Conservation (phyloP, 164 flowering plant genomes). For the Sedum album region DNA sequence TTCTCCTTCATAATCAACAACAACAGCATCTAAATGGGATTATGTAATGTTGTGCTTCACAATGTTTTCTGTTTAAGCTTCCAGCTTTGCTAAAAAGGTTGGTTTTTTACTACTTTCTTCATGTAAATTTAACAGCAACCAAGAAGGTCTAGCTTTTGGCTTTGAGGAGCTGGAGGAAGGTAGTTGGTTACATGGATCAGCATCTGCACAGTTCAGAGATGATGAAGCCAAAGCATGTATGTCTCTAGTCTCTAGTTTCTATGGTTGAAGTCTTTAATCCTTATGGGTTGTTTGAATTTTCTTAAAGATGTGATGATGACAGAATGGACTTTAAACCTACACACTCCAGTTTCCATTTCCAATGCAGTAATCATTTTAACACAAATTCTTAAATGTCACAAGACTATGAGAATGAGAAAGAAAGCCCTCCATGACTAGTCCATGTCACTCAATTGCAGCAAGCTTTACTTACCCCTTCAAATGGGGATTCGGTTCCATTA, state of each 20-base stretch:
- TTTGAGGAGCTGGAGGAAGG: slow-evolving; percentile 95
- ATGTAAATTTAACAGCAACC: slow-evolving; percentile 35
- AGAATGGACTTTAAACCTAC: not conserved
- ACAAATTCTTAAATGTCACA: slow-evolving; percentile 49
- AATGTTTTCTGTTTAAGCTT: not conserved
- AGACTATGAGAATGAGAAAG: slow-evolving; percentile 42
- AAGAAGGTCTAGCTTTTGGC: slow-evolving; percentile 73
- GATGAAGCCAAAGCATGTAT: slow-evolving; percentile 56
- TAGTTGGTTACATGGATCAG: slow-evolving; percentile 72
- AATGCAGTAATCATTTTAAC: slow-evolving; percentile 51
- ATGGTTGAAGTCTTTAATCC: not conserved
- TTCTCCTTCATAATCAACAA: slow-evolving; percentile 28
- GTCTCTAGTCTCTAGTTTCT: not conserved
- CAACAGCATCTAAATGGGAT: slow-evolving; percentile 23
- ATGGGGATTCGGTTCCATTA: slow-evolving; percentile 26
- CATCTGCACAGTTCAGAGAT: slow-evolving; percentile 38
- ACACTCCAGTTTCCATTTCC: slow-evolving; percentile 25
- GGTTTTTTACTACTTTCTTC: not conserved
- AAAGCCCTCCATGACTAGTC: slow-evolving; percentile 23
- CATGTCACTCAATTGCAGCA: slow-evolving; percentile 22
- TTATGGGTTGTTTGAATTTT: not conserved
- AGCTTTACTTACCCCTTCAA: slow-evolving; percentile 41
- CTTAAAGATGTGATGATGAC: slow-evolving; percentile 5
- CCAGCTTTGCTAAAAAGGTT: not conserved
- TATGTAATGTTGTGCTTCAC: slow-evolving; percentile 38